Conservation (phyloP, 768 basidiomycete species). For the Mrakia frigida region DNA sequence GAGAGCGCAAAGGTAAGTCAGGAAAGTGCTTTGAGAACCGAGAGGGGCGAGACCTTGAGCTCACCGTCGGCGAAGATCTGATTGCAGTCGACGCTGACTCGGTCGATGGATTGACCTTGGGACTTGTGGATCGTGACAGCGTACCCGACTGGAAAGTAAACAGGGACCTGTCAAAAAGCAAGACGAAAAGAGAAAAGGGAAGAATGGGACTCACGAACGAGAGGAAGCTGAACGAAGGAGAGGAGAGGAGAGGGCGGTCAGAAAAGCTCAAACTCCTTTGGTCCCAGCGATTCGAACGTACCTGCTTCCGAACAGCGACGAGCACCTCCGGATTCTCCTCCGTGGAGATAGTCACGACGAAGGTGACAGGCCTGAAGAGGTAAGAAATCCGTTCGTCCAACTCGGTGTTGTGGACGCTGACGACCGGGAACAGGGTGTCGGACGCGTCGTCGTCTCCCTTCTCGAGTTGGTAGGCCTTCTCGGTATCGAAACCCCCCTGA, state of each 20-base stretch:
- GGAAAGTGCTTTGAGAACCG: neutral
- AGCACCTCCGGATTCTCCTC: neutral
- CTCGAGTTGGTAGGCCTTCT: neutral
- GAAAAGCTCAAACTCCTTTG: neutral
- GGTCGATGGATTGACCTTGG: conserved; percentile 69
- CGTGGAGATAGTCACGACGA: neutral
- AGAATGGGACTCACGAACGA: neutral
- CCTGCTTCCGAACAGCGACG: conserved; percentile 9
- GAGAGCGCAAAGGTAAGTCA: conserved; percentile 68
- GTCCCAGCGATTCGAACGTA: neutral
- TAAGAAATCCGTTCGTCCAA: neutral
- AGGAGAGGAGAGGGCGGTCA: neutral
- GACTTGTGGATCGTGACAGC: conserved; percentile 95
- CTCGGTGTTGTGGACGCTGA: neutral
- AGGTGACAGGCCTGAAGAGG: neutral
- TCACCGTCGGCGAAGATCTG: neutral
- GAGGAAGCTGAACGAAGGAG: neutral
- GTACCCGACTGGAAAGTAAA: conserved; percentile 59
- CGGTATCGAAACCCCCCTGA: neutral
- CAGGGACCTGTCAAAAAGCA: too few species aligned
- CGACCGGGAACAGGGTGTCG: neutral
- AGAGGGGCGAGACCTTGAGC: neutral
- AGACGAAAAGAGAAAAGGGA: neutral
- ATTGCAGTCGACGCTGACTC: neutral
- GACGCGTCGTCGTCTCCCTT: neutral